These are phyloP conservation scores for Lyophyllum semitale DNA, from an alignment of 768 basidiomycete genomes.

Conservation along the genomic window DNA sequence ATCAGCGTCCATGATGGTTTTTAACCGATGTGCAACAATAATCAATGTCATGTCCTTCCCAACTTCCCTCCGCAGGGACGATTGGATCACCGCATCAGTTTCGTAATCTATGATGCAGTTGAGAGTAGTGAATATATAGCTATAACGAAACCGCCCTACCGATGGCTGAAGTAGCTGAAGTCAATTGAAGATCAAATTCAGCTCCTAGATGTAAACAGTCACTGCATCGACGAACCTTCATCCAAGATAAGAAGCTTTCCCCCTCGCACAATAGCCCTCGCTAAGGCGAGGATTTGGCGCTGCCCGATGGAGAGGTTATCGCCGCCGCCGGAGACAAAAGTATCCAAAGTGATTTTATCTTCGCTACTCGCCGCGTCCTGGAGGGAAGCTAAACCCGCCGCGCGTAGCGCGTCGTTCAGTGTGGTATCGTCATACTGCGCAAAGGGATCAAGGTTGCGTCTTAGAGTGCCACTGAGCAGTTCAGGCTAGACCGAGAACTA, in stretches of 20 bases:
- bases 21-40: slow-evolving; percentile 68
- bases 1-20: slow-evolving; percentile 68
- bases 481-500: slow-evolving; percentile 32
- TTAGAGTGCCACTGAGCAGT: slow-evolving; percentile 60
- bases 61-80: slow-evolving; percentile 64
- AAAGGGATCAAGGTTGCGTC: slow-evolving; percentile 68
- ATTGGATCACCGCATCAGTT: slow-evolving; percentile 69
- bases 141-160: slow-evolving; percentile 31
- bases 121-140: not conserved
- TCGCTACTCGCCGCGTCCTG: slow-evolving; percentile 39
- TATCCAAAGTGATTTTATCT: slow-evolving; percentile 49
- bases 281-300: slow-evolving; percentile 66
- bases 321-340: slow-evolving; percentile 49
- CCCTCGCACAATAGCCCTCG: slow-evolving; percentile 56
- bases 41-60: slow-evolving; percentile 57
- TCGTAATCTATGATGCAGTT: slow-evolving; percentile 42
- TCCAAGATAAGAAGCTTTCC: slow-evolving; percentile 62
- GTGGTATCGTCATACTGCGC: slow-evolving; percentile 50
- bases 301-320: slow-evolving; percentile 78
- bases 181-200: not conserved
- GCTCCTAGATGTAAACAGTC: slow-evolving; percentile 15
- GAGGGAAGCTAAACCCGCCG: slow-evolving; percentile 38
- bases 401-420: slow-evolving; percentile 35
- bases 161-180: slow-evolving; percentile 44
- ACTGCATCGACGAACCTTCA: slow-evolving; percentile 52